phyloP scores from a whole-genome alignment of 495 filamentous ascomycete species.

The Cercophora samala region DNA sequence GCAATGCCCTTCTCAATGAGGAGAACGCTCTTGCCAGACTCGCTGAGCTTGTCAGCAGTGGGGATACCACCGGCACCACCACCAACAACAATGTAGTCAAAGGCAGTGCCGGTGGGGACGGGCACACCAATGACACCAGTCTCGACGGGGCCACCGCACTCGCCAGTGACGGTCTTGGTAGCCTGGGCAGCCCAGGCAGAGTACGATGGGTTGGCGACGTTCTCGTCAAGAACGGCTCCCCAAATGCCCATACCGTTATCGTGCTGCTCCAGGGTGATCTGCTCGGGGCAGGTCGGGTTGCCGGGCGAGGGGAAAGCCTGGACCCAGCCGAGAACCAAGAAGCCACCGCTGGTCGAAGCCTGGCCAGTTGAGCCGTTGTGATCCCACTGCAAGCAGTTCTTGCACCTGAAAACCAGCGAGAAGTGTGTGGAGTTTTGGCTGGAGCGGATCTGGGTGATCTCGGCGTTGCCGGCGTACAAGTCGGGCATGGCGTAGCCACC shows the following conservation, averaged over 20 bases:
- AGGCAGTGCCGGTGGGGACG: conserved; percentile 47
- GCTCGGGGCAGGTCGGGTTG: conserved; percentile 35
- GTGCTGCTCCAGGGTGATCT: conserved; percentile 35
- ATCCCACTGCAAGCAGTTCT: conserved; percentile 58
- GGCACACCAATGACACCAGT: conserved; percentile 34
- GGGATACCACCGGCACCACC: conserved; percentile 64
- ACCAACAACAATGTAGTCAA: conserved; percentile 68
- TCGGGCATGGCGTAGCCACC: conserved; percentile 56
- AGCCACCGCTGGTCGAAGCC: conserved; percentile 25
- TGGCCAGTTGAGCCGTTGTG: conserved; percentile 24
- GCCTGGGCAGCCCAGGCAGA: conserved; percentile 48
- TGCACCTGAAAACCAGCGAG: conserved; percentile 59
- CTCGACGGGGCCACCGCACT: conserved; percentile 31
- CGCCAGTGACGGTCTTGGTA: conserved; percentile 37
- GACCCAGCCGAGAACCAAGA: conserved; percentile 35
- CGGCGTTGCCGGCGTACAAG: conserved; percentile 56
- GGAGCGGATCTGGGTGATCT: conserved; percentile 54
- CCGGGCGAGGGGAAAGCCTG: conserved; percentile 33
- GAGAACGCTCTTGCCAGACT: conserved; percentile 60
- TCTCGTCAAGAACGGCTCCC: conserved; percentile 37
- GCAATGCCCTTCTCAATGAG: conserved; percentile 65
- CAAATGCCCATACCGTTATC: conserved; percentile 44
- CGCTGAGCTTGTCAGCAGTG: conserved; percentile 60
- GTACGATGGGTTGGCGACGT: conserved; percentile 50
- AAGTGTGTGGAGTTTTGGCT: conserved; percentile 53